Percentiles rank a stretch among this genome's conserved stretches.
These are phyloP conservation scores for Phytopythium vexans DNA, from an alignment of 352 stramenopile species.

Conservation along the genomic window DNA sequence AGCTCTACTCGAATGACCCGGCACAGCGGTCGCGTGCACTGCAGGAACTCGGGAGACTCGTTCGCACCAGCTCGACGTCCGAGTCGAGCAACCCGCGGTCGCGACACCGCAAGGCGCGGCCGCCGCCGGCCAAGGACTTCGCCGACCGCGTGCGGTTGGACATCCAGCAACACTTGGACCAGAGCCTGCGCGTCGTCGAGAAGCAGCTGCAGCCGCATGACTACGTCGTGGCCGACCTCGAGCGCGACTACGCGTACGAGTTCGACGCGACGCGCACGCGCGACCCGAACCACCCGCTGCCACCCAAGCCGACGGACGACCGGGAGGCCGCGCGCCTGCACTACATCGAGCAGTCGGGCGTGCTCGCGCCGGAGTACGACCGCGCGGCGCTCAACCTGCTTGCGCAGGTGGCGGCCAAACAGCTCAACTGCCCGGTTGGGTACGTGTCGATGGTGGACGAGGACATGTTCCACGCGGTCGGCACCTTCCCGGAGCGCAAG, in stretches of 20 bases:
- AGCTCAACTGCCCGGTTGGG: slow-evolving; percentile 46
- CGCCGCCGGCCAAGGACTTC: slow-evolving; percentile 15
- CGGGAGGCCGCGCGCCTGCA: slow-evolving; percentile 40
- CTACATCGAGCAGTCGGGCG: slow-evolving; percentile 36
- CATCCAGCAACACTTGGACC: slow-evolving; percentile 33
- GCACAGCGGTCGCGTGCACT: slow-evolving; percentile 27
- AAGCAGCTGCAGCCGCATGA: slow-evolving; percentile 16
- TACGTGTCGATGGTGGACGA: slow-evolving; percentile 54
- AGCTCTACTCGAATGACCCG: slow-evolving; percentile 32
- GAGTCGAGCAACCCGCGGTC: not conserved
- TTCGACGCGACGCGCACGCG: slow-evolving; percentile 42
- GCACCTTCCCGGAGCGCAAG: slow-evolving; percentile 22
- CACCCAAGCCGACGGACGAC: slow-evolving; percentile 25
- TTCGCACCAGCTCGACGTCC: slow-evolving; percentile 3
- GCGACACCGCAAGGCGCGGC: slow-evolving; percentile 8
- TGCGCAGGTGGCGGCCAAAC: slow-evolving; percentile 37
- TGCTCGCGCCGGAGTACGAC: slow-evolving; percentile 43
- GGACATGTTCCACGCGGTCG: slow-evolving; percentile 36
- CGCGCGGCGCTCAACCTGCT: slow-evolving; percentile 50
- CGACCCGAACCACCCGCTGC: slow-evolving; percentile 36
- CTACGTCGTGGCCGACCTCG: slow-evolving; percentile 20
- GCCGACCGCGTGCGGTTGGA: slow-evolving; percentile 24
- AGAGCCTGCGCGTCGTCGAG: slow-evolving; percentile 27
- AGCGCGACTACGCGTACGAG: slow-evolving; percentile 46
- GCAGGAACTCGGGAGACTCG: slow-evolving; percentile 28